A percentile compares a stretch with the other conserved stretches of the same genome.
These are phyloP conservation scores for Alloascoidea hylecoeti DNA, from an alignment of 805 yeast species.

Conservation along the genomic window DNA sequence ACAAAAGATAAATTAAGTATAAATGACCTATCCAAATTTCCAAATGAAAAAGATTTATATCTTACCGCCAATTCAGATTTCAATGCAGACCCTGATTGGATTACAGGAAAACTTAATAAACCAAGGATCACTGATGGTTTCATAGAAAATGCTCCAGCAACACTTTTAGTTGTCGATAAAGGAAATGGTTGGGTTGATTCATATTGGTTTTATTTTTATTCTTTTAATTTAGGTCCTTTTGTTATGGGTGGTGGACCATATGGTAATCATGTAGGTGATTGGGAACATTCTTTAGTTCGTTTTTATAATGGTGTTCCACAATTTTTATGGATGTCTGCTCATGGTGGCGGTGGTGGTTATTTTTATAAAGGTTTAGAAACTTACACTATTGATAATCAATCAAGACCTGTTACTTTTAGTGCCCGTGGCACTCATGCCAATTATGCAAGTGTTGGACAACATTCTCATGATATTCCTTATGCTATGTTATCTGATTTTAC, in stretches of 20 bases:
- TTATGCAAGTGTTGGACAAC: slow-evolving; percentile 92
- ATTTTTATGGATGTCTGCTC: slow-evolving; percentile 93
- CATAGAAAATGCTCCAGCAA: slow-evolving; percentile 66
- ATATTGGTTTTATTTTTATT: slow-evolving; percentile 91
- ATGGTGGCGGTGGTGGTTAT: slow-evolving; percentile 93
- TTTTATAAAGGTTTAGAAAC: slow-evolving; percentile 65
- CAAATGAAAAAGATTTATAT: slow-evolving; percentile 25
- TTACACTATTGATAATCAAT: slow-evolving; percentile 22
- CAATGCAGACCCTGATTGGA: slow-evolving; percentile 64
- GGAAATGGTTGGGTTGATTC: slow-evolving; percentile 94
- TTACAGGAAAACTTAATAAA: slow-evolving; percentile 53
- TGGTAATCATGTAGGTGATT: slow-evolving; percentile 95
- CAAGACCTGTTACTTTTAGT: slow-evolving; percentile 67
- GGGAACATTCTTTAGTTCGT: slow-evolving; percentile 91
- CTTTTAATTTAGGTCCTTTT: slow-evolving; percentile 89
- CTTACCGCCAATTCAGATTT: slow-evolving; percentile 63
- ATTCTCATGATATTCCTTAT: slow-evolving; percentile 90
- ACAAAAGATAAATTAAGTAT: slow-evolving; percentile 11
- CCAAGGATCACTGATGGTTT: slow-evolving; percentile 66
- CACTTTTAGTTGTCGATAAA: slow-evolving; percentile 74
- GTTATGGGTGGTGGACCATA: slow-evolving; percentile 97
- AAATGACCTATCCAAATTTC: slow-evolving; percentile 17
- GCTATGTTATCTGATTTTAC: slow-evolving; percentile 85
- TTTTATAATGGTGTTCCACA: slow-evolving; percentile 71
- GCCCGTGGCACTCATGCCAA: slow-evolving; percentile 98